phyloP scores from a whole-genome alignment of 306 rosid species.

The Lagenaria siceraria region DNA sequence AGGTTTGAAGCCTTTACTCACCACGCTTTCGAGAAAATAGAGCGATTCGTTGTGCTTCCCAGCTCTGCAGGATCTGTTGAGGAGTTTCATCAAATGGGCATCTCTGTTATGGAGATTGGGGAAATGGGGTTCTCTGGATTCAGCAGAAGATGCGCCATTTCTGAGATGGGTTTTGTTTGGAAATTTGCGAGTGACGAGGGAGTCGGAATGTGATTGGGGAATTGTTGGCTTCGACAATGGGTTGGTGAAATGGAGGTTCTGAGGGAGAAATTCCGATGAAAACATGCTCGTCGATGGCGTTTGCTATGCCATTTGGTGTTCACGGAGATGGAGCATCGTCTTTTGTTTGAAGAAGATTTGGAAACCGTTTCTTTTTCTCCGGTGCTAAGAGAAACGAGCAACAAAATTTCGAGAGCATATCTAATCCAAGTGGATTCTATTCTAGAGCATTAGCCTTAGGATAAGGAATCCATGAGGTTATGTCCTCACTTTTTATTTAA shows the following conservation, averaged over 20 bases:
- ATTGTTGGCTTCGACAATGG: conserved; percentile 14
- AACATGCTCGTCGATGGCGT: conserved; percentile 35
- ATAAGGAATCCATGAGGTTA: background rate
- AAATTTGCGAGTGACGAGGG: conserved; percentile 20
- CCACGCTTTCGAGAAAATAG: conserved; percentile 58
- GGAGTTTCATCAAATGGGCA: conserved; percentile 41
- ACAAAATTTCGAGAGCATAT: background rate
- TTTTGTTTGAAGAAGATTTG: background rate
- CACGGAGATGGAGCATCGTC: background rate
- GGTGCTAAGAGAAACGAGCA: background rate
- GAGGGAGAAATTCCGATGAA: conserved; percentile 49
- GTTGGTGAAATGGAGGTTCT: conserved; percentile 21
- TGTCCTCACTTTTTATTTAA: no score
- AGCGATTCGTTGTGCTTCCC: conserved; percentile 57
- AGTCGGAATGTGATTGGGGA: conserved; percentile 20
- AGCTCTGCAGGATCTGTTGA: conserved; percentile 47
- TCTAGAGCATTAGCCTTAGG: background rate
- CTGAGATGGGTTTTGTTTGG: conserved; percentile 19
- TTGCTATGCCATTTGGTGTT: background rate
- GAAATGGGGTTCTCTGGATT: conserved; percentile 16
- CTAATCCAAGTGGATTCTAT: background rate
- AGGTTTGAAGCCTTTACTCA: conserved; percentile 52
- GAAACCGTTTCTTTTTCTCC: background rate
- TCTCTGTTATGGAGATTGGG: conserved; percentile 28
- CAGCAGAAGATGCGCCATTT: conserved; percentile 19